Evolutionary conservation across 1,284 basidiomycete genomes (phyloP), one percentile per base, ranked within the genome.

Genomic region (Farysia itapuensis): DNA sequence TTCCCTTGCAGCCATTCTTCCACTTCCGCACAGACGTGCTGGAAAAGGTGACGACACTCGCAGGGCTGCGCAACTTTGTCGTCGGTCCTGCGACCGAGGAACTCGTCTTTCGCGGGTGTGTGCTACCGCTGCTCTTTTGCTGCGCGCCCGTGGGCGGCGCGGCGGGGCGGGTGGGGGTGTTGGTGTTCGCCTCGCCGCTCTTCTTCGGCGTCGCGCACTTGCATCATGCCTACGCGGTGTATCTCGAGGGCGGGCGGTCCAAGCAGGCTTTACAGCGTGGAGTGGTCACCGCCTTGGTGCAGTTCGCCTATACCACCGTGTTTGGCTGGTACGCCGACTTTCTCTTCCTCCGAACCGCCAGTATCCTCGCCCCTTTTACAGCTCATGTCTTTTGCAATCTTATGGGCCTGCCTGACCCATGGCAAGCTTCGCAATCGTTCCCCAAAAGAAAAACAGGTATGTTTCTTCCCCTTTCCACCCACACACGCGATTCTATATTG

Each of bases 271-370:
- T 87, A 2, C 79, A 84, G 40, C 80, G 79, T 6, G 88, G 90
- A 0, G 37, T 83, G 5, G 43, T 86, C 9, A 67, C 29, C 1
- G 35, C 40, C 12, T 32, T 25, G 2, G 85, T 95, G 73, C 94
- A 97, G 77, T 81, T 93, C 30, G 75, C 80, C 1, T 97, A 96
- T 77, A 97, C 94, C 0, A 89, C 86, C 4, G 70, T 96, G 7
- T 98, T 97, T 64, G 94, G 94, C 4, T 90, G 88, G 79, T 89
- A 88, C 77, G 87, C 86, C 15, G 83, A 89, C 6, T 95, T 85
- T 75, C 81, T 96, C 21, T 92, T 90, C 78, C 80, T 96, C 2
- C 83, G 88, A 35, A 89, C 90, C 3, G 85, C 85, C 71, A 77
- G 76, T 2, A 61, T 81, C 70, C 26, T 29, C 15, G 39, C 49